phyloP scores from a whole-genome alignment of 306 rosid species.

The Corylus avellana region DNA sequence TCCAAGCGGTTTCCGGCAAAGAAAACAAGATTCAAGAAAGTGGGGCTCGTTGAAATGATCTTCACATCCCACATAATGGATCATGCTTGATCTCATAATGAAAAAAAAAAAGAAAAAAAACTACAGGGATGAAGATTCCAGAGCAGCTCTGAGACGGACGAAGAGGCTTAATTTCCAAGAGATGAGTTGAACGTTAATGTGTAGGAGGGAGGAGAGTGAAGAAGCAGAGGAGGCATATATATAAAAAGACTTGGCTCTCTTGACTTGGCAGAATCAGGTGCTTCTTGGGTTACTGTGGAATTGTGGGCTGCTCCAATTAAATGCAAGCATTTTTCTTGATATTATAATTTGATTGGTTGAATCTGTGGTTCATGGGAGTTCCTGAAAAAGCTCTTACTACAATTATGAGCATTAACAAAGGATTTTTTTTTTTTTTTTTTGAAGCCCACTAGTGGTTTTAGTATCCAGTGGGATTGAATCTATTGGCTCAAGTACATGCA shows the following conservation, averaged over 20 bases:
- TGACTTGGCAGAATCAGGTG: conserved; percentile 21
- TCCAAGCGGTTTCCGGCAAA: conserved; percentile 71
- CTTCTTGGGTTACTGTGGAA: background rate
- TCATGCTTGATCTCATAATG: conserved; percentile 51
- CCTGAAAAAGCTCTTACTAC: conserved; percentile 7
- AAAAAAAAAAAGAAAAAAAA: background rate
- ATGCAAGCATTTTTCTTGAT: no score
- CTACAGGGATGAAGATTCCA: conserved; percentile 10
- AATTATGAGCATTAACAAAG: conserved; percentile 12
- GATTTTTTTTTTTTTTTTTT: background rate
- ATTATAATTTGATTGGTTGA: conserved; percentile 14
- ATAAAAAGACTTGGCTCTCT: conserved; percentile 26
- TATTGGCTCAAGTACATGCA: conserved; percentile 48
- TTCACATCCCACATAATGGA: conserved; percentile 49
- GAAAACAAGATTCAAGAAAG: conserved; percentile 85
- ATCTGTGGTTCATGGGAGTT: conserved; percentile 4
- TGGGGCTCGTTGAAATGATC: conserved; percentile 58
- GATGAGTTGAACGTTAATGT: background rate
- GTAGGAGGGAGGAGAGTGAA: conserved; percentile 2
- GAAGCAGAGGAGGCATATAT: conserved; percentile 32
- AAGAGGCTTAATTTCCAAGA: background rate
- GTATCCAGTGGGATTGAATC: conserved; percentile 31
- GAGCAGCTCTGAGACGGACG: no score
- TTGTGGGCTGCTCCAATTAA: background rate
- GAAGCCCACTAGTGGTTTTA: conserved; percentile 32